These are phyloP conservation scores for Alliaria petiolata DNA, from an alignment of 345 rosid species.

Conservation along the genomic window DNA sequence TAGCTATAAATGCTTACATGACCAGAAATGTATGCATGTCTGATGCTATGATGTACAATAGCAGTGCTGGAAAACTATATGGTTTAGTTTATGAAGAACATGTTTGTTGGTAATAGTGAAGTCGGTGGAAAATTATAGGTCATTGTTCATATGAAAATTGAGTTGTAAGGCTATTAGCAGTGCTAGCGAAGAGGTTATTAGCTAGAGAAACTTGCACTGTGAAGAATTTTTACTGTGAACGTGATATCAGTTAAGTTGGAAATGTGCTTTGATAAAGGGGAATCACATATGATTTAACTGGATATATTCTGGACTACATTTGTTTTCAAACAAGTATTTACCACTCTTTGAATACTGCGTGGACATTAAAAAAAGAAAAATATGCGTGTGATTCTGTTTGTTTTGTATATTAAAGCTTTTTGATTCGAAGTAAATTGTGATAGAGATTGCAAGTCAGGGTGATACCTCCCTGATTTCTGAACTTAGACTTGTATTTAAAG, in stretches of 20 bases:
- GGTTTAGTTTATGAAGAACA: not conserved
- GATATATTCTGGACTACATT: conserved; percentile 3
- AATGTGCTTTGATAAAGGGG: conserved; percentile 1
- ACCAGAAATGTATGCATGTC: conserved; percentile 6
- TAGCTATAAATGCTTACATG: conserved; percentile 3
- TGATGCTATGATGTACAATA: conserved; percentile 2
- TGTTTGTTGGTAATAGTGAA: conserved; percentile 4
- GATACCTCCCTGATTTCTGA: conserved; percentile 8
- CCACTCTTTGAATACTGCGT: not conserved
- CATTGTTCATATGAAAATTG: not conserved
- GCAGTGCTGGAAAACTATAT: conserved; percentile 3
- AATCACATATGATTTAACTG: not conserved
- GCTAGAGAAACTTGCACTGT: not conserved
- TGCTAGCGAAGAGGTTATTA: not conserved
- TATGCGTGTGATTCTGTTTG: not conserved
- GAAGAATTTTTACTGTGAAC: not conserved
- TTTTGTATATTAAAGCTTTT: conserved; percentile 14
- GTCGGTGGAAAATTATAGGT: not conserved
- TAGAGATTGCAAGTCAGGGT: conserved; percentile 11
- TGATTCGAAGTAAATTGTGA: conserved; percentile 2
- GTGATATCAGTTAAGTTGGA: not conserved
- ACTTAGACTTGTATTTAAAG: not conserved
- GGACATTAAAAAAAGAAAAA: not conserved
- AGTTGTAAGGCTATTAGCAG: not conserved
- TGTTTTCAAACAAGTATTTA: not conserved